These are phyloP conservation scores for Sclerotinia subarctica DNA, from an alignment of 2,329 filamentous ascomycete genomes.

Conservation along the genomic window DNA sequence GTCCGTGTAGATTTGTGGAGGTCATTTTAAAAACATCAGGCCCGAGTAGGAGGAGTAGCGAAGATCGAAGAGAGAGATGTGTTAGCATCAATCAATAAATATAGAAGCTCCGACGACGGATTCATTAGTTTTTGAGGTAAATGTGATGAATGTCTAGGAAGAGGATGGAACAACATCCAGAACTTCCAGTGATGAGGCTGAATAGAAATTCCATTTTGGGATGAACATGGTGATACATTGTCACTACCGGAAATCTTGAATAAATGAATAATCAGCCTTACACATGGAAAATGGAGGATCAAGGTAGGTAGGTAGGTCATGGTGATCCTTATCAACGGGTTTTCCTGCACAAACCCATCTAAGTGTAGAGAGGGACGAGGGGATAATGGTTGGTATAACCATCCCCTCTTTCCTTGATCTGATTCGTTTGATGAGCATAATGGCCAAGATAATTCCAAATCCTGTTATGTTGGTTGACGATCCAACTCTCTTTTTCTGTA, in stretches of 20 bases:
- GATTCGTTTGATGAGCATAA: not conserved
- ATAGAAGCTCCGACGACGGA: constrained; percentile 2
- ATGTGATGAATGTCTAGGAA: not conserved
- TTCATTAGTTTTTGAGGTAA: not conserved
- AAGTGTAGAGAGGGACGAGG: not conserved
- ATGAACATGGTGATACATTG: constrained; percentile 3
- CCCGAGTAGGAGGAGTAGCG: constrained; percentile 6
- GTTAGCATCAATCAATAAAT: not conserved
- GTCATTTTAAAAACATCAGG: constrained; percentile 14
- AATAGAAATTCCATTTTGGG: constrained; percentile 6
- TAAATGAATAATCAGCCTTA: constrained; percentile 15
- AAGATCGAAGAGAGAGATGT: not conserved
- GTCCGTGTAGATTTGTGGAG: constrained; percentile 4
- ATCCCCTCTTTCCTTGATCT: constrained; percentile 5
- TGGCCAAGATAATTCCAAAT: not conserved
- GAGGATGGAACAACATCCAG: constrained; percentile 7
- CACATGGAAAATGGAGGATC: not conserved
- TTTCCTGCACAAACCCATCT: constrained; percentile 2
- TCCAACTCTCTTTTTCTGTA: not conserved
- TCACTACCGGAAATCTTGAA: not conserved
- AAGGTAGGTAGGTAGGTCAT: constrained; percentile 4
- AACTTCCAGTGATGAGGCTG: constrained; percentile 11
- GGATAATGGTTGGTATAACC: not conserved
- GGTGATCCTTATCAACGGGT: constrained; percentile 11
- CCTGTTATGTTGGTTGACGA: not conserved